These are phyloP conservation scores for Psilocybe subaeruginosa DNA, from an alignment of 768 basidiomycete species.

Conservation along the genomic window DNA sequence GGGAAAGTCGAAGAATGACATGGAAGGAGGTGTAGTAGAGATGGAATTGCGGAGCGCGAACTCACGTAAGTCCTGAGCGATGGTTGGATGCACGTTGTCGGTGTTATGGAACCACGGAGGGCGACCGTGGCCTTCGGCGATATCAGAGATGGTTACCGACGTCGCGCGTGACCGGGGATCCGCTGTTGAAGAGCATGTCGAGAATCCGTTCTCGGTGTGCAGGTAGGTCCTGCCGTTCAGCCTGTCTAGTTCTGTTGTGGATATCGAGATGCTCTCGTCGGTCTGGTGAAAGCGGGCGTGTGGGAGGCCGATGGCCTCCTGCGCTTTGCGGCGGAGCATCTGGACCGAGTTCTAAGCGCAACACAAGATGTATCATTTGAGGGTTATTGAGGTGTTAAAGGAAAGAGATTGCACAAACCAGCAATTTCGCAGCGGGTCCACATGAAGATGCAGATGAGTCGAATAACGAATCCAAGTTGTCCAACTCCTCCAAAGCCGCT, in stretches of 20 bases:
- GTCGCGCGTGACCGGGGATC: conserved; percentile 21
- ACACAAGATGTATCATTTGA: background rate
- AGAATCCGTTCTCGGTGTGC: conserved; percentile 15
- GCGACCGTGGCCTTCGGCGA: conserved; percentile 14
- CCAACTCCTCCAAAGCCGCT: conserved; percentile 51
- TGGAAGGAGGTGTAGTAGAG: conserved; percentile 7
- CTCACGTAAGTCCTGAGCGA: conserved; percentile 50
- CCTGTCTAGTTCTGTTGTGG: conserved; percentile 52
- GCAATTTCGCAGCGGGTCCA: conserved; percentile 45
- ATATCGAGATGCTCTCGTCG: conserved; percentile 18
- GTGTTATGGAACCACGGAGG: background rate
- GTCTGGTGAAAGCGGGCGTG: conserved; percentile 19
- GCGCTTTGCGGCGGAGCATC: conserved; percentile 45
- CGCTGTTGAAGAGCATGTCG: conserved; percentile 9
- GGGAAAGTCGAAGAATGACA: conserved; percentile 19
- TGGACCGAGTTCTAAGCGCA: conserved; percentile 29
- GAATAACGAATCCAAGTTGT: conserved; percentile 46
- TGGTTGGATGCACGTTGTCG: background rate
- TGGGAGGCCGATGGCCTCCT: conserved; percentile 37
- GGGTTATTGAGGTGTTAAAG: background rate
- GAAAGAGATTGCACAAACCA: conserved; percentile 34
- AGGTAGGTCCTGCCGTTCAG: conserved; percentile 54
- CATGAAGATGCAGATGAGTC: conserved; percentile 47
- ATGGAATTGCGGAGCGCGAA: conserved; percentile 20
- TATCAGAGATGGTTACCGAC: conserved; percentile 26